phyloP scores from a whole-genome alignment of 164 flowering plant genomes.

The Euptelea pleiosperma region DNA sequence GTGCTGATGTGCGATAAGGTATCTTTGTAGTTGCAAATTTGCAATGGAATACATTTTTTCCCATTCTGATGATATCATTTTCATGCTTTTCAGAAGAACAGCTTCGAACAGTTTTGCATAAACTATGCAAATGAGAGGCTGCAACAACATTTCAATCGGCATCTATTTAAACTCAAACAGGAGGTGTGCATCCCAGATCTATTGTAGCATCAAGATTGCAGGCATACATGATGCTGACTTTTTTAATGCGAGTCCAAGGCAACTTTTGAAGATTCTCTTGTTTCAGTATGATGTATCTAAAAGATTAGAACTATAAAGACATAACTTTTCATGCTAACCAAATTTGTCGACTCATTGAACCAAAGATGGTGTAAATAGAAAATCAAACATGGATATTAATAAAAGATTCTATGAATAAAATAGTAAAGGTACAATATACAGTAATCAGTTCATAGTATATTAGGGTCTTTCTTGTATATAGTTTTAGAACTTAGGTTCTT shows the following conservation, averaged over 20 bases:
- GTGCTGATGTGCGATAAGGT: slow-evolving; percentile 3
- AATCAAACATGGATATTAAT: no score
- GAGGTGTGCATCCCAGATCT: slow-evolving; percentile 54
- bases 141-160: slow-evolving; percentile 86
- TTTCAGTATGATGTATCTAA: not conserved
- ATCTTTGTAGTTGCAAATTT: no score
- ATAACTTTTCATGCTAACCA: not conserved
- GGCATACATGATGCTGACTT: slow-evolving; percentile 11
- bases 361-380: no score
- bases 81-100: slow-evolving; percentile 59
- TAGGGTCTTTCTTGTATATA: no score
- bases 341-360: not conserved
- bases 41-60: no score
- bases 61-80: slow-evolving; percentile 11
- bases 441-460: no score
- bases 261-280: slow-evolving; percentile 2
- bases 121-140: slow-evolving; percentile 97
- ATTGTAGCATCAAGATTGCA: slow-evolving; percentile 5
- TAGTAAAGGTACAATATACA: no score
- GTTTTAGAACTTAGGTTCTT: no score
- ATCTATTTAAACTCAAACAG: slow-evolving; percentile 85
- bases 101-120: slow-evolving; percentile 92
- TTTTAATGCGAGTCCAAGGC: not conserved
- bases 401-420: no score
- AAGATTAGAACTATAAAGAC: no score